phyloP scores from a whole-genome alignment of 2,329 filamentous ascomycete genomes.

The Cladobotryum protrusum region DNA sequence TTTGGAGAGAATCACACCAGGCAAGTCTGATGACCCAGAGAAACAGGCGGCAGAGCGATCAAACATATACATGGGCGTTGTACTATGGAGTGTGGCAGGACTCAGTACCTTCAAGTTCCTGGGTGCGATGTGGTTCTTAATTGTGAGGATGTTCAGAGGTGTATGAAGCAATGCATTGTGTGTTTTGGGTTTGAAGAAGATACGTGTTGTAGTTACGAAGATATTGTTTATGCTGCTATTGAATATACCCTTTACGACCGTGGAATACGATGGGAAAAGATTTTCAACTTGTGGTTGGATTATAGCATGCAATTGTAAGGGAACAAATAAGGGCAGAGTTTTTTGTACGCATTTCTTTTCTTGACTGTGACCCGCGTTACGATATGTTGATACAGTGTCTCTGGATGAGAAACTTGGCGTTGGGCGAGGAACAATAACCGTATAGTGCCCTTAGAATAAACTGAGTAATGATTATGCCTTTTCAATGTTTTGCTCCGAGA shows the following conservation, averaged over 20 bases:
- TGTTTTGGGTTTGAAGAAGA: not conserved
- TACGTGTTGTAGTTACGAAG: not conserved
- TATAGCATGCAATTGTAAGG: not conserved
- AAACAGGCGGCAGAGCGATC: slow-evolving; percentile 50
- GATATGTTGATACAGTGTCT: not conserved
- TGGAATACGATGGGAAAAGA: not conserved
- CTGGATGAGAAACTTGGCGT: slow-evolving; percentile 4
- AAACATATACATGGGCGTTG: slow-evolving; percentile 77
- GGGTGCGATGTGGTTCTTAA: slow-evolving; percentile 85
- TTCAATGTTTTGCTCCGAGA: not conserved
- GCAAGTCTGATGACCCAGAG: slow-evolving; percentile 30
- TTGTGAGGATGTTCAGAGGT: slow-evolving; percentile 77
- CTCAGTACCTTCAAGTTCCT: slow-evolving; percentile 81
- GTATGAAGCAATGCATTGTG: slow-evolving; percentile 36
- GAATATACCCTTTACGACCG: slow-evolving; percentile 15
- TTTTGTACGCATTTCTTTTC: too few species aligned
- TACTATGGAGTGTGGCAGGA: slow-evolving; percentile 83
- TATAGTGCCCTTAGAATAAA: not conserved
- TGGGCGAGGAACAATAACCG: too few species aligned
- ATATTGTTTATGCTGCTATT: slow-evolving; percentile 8
- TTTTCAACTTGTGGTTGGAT: not conserved
- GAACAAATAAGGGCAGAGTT: not conserved
- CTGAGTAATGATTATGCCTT: slow-evolving; percentile 4
- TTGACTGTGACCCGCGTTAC: not conserved
- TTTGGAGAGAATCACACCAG: slow-evolving; percentile 58